phyloP scores from a whole-genome alignment of 257 asterid genomes.

The Fraxinus pennsylvanica region DNA sequence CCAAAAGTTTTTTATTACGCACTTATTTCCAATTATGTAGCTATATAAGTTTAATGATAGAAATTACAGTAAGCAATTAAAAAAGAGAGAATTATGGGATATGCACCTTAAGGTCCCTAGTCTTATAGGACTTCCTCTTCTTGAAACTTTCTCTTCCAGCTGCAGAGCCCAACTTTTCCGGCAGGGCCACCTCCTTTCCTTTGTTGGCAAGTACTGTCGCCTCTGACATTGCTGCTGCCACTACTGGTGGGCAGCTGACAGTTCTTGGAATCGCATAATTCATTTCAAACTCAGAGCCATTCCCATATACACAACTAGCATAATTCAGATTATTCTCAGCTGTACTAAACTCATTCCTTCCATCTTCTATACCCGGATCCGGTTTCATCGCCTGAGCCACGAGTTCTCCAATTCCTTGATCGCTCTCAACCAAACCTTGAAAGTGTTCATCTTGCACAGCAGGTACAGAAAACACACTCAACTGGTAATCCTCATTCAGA shows the following conservation, averaged over 20 bases:
- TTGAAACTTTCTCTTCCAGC: constrained; percentile 47
- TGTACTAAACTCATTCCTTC: constrained; percentile 26
- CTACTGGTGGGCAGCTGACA: constrained; percentile 54
- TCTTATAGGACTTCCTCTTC: constrained; percentile 63
- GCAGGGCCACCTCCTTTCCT: constrained; percentile 30
- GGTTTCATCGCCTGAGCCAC: constrained; percentile 47
- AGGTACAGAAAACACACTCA: constrained; percentile 18
- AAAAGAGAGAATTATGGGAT: constrained; percentile 8
- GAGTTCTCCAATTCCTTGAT: constrained; percentile 47
- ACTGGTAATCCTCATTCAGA: constrained; percentile 32
- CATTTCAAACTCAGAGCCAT: constrained; percentile 34
- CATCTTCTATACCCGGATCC: constrained; percentile 47
- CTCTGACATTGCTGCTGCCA: constrained; percentile 37
- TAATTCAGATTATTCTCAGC: constrained; percentile 23
- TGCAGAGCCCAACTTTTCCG: constrained; percentile 32
- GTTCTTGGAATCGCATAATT: constrained; percentile 51
- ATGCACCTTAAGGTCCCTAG: constrained; percentile 47
- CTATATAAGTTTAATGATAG: not conserved
- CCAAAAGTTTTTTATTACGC: not conserved
- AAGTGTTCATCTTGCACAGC: constrained; percentile 27
- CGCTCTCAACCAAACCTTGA: constrained; percentile 26
- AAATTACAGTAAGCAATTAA: not conserved
- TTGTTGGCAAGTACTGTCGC: constrained; percentile 18
- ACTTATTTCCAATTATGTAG: not conserved
- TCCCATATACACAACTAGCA: constrained; percentile 27